Evolutionary conservation across 1,284 basidiomycete genomes (phyloP).

Genomic region (Stygiomarasmius scandens): DNA sequence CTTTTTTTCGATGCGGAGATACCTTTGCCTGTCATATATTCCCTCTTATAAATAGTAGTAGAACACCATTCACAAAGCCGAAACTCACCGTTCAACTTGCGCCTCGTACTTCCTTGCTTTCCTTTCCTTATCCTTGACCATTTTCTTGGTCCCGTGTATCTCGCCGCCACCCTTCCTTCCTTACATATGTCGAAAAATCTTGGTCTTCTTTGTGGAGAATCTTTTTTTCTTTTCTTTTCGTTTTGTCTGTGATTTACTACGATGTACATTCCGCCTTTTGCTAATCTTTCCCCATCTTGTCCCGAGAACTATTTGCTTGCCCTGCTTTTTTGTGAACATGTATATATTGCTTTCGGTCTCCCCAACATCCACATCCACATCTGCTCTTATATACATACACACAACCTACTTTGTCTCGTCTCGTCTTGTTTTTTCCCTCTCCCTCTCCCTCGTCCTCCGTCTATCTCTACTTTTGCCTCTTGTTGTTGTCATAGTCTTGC

Average conservation of each 20-base stretch:
- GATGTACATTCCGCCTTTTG: background rate
- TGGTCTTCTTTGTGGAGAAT: background rate
- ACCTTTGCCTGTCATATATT: slow-evolving; percentile 3
- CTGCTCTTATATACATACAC: too few relatives aligned
- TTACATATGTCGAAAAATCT: background rate
- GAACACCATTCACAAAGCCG: background rate
- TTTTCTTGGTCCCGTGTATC: background rate
- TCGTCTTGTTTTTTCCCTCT: background rate
- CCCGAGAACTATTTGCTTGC: background rate
- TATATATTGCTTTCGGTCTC: background rate
- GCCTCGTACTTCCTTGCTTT: too few relatives aligned
- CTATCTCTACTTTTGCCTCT: background rate
- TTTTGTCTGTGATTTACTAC: background rate
- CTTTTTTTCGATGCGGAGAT: background rate
- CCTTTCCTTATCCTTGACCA: background rate
- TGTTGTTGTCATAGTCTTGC: background rate
- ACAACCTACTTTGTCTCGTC: background rate
- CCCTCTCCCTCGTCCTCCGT: background rate
- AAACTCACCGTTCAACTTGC: background rate
- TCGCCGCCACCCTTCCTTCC: background rate
- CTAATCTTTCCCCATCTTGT: background rate
- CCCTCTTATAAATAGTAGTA: background rate
- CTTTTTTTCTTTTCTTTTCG: background rate
- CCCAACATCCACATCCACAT: background rate
- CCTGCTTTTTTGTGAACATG: background rate